Evolutionary conservation across 768 basidiomycete genomes (phyloP).

Genomic region (Psilocybe azurescens): DNA sequence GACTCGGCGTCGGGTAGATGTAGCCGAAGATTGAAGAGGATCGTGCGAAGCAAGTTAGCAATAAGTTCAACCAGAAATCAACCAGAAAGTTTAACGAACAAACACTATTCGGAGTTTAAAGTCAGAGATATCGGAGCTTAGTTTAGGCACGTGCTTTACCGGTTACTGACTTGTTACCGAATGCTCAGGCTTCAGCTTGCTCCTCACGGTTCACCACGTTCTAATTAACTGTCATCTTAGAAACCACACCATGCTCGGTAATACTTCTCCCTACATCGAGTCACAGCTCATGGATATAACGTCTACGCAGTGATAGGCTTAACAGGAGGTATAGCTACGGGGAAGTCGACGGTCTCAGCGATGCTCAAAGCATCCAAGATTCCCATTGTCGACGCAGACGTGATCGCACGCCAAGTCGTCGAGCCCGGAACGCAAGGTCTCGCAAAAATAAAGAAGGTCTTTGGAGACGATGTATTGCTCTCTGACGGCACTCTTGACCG

Average conservation of each 20-base stretch:
- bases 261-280: not conserved
- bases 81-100: too few relatives aligned
- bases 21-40: too few relatives aligned
- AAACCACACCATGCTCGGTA: not conserved
- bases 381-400: constrained; percentile 93
- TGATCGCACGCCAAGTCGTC: constrained; percentile 86
- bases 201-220: too few relatives aligned
- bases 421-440: constrained; percentile 82
- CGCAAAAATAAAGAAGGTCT: constrained; percentile 65
- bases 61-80: too few relatives aligned
- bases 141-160: too few relatives aligned
- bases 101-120: too few relatives aligned
- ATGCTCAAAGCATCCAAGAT: constrained; percentile 69
- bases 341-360: constrained; percentile 91
- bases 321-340: constrained; percentile 95
- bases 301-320: constrained; percentile 81
- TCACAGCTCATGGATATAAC: not conserved
- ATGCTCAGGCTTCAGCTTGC: too few relatives aligned
- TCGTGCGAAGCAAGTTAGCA: too few relatives aligned
- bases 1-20: too few relatives aligned
- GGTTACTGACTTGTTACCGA: too few relatives aligned
- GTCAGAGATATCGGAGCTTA: too few relatives aligned
- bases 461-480: constrained; percentile 72
- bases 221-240: too few relatives aligned
- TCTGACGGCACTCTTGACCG: constrained; percentile 80